Base-by-base conservation (phyloP, 441 rosid genomes). In the Theobroma grandiflorum region DNA sequence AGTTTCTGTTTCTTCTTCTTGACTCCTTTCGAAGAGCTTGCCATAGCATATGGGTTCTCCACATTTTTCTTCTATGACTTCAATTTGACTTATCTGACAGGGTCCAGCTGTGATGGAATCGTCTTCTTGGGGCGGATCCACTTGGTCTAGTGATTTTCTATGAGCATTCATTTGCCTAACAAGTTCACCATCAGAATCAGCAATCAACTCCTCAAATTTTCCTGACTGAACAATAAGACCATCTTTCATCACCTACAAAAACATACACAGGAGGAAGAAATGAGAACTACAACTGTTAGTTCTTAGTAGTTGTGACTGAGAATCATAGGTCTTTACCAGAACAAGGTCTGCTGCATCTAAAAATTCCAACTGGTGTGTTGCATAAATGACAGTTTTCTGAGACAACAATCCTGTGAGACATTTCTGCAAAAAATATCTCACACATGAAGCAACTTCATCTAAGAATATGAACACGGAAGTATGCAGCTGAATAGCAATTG, bases 341-440 rank as follows among this genome's bases (percentile, higher is more conserved):
- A 93, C 92, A 79, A 92, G 88, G 72, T 93, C 96, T 64, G 97
- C 90, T 26, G 90, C 88, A 81, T 84, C 86, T 83, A 93, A 82
- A 82, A 92, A 92, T 81, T 92, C 96, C 82, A 93, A 74, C 71
- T 93, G 95, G 86, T 93, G 97, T 4, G 95, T 93, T 12, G 91
- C 86, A 82, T 89, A 92, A 35, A 93, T 70, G 58, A 92, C 93
- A 5, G 96, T 93, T 82, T 92, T 92, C 63, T 82, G 79, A 47
- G 89, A 88, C 86, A 93, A 80, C 59, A 89, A 86, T 52, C 87
- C 86, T 86, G 78, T 75, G 31, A 93, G 89, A 78, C 94, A 93
- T 84, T 91, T 84, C 96, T 93, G 93, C 82, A 80, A 76, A 78
- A 47, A 72, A 74, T 47, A 31, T 1, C 45, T 58, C 63, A 75